A percentile compares a stretch with the other conserved stretches of the same genome.
phyloP scores from a whole-genome alignment of 495 filamentous ascomycete species.

The Hypoxylon fragiforme region DNA sequence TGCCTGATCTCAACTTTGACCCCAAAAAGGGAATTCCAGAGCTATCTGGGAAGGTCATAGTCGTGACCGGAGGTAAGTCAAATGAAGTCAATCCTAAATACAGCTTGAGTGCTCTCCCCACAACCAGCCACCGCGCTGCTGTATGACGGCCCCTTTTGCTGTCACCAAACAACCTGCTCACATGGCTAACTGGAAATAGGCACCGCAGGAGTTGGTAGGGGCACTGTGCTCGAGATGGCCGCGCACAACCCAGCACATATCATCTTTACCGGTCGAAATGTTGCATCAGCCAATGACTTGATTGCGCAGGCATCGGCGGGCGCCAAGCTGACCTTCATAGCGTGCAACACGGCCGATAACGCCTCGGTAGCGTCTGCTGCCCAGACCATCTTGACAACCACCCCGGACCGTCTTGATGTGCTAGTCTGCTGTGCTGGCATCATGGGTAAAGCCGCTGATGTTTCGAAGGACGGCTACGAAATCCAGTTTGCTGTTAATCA shows the following conservation, averaged over 20 bases:
- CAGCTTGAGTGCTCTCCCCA: too few species aligned
- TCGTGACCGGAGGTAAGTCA: conserved; percentile 62
- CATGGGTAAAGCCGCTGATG: conserved; percentile 56
- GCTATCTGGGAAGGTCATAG: conserved; percentile 60
- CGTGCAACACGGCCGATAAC: conserved; percentile 27
- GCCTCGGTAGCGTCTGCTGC: conserved; percentile 20
- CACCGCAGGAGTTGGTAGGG: conserved; percentile 68
- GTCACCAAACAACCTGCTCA: neutral
- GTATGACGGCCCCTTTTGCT: neutral
- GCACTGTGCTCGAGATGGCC: conserved; percentile 63
- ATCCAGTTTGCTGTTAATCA: conserved; percentile 75
- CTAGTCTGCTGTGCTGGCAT: conserved; percentile 66
- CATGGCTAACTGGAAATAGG: conserved; percentile 42
- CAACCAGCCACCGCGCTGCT: too few species aligned
- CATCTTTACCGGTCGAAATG: conserved; percentile 63
- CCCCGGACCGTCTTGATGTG: conserved; percentile 45
- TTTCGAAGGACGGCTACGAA: conserved; percentile 69
- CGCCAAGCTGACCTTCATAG: conserved; percentile 25
- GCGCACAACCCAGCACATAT: conserved; percentile 63
- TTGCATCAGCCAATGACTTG: conserved; percentile 17
- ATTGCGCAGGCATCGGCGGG: conserved; percentile 15
- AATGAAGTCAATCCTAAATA: too few species aligned
- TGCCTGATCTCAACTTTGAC: conserved; percentile 42
- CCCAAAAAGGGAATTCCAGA: conserved; percentile 61
- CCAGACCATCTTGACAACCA: conserved; percentile 16